phyloP scores from a whole-genome alignment of 2,329 filamentous ascomycete genomes.

The Pestalotiopsis sp. region DNA sequence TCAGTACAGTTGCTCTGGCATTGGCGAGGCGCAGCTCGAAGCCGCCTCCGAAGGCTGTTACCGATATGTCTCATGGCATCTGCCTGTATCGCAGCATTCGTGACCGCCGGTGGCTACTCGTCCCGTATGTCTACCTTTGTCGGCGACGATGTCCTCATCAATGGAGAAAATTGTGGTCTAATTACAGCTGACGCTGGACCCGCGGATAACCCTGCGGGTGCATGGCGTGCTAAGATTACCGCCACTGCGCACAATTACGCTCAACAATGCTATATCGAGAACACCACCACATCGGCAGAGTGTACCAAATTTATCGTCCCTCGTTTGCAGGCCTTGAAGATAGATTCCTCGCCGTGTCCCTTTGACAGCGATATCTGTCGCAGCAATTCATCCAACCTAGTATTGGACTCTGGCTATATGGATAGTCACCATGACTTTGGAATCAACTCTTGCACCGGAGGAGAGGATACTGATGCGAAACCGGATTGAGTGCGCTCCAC shows the following conservation, averaged over 20 bases:
- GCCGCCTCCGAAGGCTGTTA: background rate
- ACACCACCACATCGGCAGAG: background rate
- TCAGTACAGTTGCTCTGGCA: constrained; percentile 12
- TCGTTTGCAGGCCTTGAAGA: background rate
- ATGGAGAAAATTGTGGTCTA: constrained; percentile 12
- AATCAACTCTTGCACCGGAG: constrained; percentile 13
- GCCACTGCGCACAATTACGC: constrained; percentile 19
- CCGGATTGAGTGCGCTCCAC: constrained; percentile 18
- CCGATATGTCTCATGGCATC: constrained; percentile 4
- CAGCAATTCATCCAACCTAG: constrained; percentile 10
- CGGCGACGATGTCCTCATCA: constrained; percentile 19
- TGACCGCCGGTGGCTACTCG: constrained; percentile 19
- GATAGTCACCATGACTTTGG: constrained; percentile 20
- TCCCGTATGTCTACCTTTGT: constrained; percentile 18
- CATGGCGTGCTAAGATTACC: background rate
- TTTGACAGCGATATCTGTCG: constrained; percentile 17
- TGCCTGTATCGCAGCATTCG: constrained; percentile 14
- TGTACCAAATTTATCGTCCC: background rate
- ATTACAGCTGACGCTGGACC: background rate
- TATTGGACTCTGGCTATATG: constrained; percentile 18
- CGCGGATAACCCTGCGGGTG: too few relatives aligned
- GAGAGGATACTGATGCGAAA: constrained; percentile 16
- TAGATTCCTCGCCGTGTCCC: constrained; percentile 15
- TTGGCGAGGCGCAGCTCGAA: background rate
- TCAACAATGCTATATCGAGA: constrained; percentile 18